A percentile compares a stretch with the other conserved stretches of the same genome.
Evolutionary conservation across 371 early-diverging fungal genomes (phyloP).

Genomic region (Basidiobolus meristosporus): DNA sequence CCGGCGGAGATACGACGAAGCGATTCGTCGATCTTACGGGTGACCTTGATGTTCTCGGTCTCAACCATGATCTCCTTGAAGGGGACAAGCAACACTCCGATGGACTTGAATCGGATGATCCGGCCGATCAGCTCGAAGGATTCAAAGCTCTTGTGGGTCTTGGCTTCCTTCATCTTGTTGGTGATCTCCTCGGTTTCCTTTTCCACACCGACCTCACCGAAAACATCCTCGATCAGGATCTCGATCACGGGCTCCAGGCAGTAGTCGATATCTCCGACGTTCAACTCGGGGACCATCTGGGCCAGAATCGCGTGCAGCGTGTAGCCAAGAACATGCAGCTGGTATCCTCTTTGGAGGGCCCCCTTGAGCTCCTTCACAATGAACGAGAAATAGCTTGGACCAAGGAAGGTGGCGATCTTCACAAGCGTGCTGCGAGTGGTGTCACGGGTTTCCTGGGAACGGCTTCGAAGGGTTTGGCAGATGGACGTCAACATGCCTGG

Average conservation of each 20-base stretch:
- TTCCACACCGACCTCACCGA: constrained; percentile 76
- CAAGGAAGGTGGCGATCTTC: constrained; percentile 68
- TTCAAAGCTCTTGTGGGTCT: constrained; percentile 54
- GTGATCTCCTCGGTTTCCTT: constrained; percentile 76
- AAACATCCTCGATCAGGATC: constrained; percentile 70
- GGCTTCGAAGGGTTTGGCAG: constrained; percentile 67
- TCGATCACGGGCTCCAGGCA: constrained; percentile 43
- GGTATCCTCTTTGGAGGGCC: constrained; percentile 71
- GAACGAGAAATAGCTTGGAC: constrained; percentile 65
- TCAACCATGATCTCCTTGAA: constrained; percentile 73
- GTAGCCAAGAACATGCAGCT: constrained; percentile 81
- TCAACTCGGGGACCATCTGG: constrained; percentile 30
- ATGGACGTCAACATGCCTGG: constrained; percentile 70
- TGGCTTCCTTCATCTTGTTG: constrained; percentile 78
- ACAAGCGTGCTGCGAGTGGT: constrained; percentile 64
- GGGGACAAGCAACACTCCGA: constrained; percentile 53
- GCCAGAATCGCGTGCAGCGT: constrained; percentile 64
- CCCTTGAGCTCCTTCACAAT: constrained; percentile 66
- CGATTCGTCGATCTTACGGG: constrained; percentile 55
- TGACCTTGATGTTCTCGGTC: constrained; percentile 53
- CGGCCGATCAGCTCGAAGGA: constrained; percentile 61
- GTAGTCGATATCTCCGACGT: constrained; percentile 61
- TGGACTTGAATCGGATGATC: constrained; percentile 33
- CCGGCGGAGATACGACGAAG: constrained; percentile 59
- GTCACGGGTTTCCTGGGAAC: constrained; percentile 71